Evolutionary conservation across 2,329 filamentous ascomycete species (phyloP).

Genomic region (Sporothrix inflata): DNA sequence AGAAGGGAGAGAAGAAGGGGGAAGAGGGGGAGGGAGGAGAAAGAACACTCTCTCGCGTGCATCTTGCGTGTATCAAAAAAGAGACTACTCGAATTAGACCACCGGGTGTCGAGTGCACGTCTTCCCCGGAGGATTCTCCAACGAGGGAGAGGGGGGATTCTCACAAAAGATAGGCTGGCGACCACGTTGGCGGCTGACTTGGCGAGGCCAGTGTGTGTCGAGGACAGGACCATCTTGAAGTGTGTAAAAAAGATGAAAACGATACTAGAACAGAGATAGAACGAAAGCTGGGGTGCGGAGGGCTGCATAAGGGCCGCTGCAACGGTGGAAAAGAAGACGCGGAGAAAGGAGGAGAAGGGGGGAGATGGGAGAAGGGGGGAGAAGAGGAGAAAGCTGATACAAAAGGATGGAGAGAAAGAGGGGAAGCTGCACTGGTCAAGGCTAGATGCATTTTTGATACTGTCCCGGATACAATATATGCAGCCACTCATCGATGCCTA

Average conservation of each 20-base stretch:
- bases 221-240: background rate
- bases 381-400: background rate
- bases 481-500: background rate
- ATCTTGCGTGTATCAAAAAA: background rate
- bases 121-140: background rate
- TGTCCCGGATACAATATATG: background rate
- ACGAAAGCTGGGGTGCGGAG: background rate
- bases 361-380: background rate
- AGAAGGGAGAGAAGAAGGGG: background rate
- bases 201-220: background rate
- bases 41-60: background rate
- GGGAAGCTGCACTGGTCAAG: background rate
- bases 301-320: constrained; percentile 15
- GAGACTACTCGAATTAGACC: background rate
- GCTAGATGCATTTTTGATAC: background rate
- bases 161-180: background rate
- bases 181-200: background rate
- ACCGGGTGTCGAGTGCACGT: background rate
- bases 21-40: background rate
- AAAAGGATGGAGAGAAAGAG: constrained; percentile 3
- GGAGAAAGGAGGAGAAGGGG: constrained; percentile 13
- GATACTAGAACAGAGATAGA: background rate
- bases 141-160: background rate
- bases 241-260: background rate
- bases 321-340: constrained; percentile 16